These are phyloP conservation scores for Trypanosoma grayi DNA, from an alignment of 208 protist species.

Conservation along the genomic window DNA sequence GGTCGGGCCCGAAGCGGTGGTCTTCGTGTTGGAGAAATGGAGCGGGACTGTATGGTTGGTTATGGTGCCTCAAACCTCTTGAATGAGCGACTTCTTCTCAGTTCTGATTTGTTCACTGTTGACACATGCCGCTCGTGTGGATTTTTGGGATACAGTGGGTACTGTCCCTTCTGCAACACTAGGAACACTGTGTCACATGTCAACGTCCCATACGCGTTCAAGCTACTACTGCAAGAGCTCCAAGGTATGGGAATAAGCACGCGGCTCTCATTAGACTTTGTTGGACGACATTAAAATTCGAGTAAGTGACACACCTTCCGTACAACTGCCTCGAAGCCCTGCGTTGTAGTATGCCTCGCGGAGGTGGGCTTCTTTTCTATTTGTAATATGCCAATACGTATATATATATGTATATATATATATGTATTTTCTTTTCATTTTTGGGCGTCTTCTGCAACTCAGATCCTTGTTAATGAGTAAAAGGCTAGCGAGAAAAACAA, in stretches of 20 bases:
- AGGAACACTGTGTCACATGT: constrained; percentile 80
- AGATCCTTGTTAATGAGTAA: too few relatives aligned
- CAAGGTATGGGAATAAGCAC: constrained; percentile 61
- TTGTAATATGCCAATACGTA: too few relatives aligned
- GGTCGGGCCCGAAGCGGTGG: constrained; percentile 97
- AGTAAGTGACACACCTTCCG: not conserved
- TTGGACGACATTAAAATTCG: constrained; percentile 7
- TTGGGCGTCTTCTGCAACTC: not conserved
- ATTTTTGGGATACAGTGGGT: constrained; percentile 86
- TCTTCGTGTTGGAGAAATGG: constrained; percentile 99
- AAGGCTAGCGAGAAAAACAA: constrained; percentile 17
- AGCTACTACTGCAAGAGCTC: constrained; percentile 99
- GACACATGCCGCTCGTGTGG: constrained; percentile 95
- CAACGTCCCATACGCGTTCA: constrained; percentile 99
- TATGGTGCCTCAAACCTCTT: constrained; percentile 96
- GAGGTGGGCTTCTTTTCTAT: not conserved
- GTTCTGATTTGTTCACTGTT: constrained; percentile 96
- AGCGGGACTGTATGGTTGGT: constrained; percentile 99
- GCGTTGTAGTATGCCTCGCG: not conserved
- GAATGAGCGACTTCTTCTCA: constrained; percentile 97
- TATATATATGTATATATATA: constrained; percentile 9
- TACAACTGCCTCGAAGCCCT: too few relatives aligned
- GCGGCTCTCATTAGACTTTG: constrained; percentile 21
- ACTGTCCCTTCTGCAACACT: constrained; percentile 96
- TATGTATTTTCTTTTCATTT: constrained; percentile 12